These are phyloP conservation scores for Fagus sylvatica DNA, from an alignment of 306 rosid species.

Conservation along the genomic window DNA sequence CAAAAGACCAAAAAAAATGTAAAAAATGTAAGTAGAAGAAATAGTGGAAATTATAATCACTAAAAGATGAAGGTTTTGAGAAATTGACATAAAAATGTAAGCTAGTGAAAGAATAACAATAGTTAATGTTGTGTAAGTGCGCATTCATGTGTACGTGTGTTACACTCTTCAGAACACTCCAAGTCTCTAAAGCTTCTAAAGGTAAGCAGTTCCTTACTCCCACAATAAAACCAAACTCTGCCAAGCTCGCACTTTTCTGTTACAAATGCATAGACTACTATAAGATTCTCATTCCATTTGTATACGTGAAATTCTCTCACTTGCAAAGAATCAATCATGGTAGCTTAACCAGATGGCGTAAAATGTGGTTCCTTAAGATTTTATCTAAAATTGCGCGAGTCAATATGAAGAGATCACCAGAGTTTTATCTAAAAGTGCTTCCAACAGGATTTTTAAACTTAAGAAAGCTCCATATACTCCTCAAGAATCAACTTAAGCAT, in stretches of 20 bases:
- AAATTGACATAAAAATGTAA: not conserved
- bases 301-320: too few species aligned
- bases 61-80: not conserved
- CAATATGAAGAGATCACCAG: too few species aligned
- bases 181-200: too few species aligned
- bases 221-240: not conserved
- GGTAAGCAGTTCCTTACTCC: not conserved
- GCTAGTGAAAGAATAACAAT: not conserved
- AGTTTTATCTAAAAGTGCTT: not conserved
- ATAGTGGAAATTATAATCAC: not conserved
- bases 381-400: too few species aligned
- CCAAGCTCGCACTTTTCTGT: too few species aligned
- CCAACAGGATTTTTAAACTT: not conserved
- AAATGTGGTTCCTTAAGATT: too few species aligned
- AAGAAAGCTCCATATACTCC: not conserved
- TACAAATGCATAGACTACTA: too few species aligned
- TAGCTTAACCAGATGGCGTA: too few species aligned
- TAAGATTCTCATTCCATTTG: not conserved
- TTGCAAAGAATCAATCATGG: too few species aligned
- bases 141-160: not conserved
- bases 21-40: not conserved
- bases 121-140: not conserved
- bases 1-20: not conserved
- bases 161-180: not conserved
- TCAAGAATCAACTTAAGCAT: not conserved